Conservation (phyloP, 1,284 basidiomycete genomes). For the Coniferiporia weirii region DNA sequence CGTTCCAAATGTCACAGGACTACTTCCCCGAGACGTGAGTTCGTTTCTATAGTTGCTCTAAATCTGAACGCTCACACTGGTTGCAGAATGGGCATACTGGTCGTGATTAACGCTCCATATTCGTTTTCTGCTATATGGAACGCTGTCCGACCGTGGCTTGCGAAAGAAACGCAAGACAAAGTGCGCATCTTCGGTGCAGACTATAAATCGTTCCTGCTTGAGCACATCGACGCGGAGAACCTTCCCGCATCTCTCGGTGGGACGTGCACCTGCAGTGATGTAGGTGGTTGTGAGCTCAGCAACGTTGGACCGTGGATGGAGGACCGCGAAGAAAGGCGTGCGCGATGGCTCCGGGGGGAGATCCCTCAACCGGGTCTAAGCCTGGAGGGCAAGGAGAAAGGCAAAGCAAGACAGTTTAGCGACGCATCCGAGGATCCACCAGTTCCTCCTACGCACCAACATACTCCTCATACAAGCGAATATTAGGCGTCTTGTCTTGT, state of each 20-base stretch:
- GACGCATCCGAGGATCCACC: background rate
- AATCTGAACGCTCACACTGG: conserved; percentile 2
- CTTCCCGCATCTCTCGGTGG: conserved; percentile 41
- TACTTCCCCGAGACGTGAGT: conserved; percentile 71
- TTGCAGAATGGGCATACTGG: conserved; percentile 59
- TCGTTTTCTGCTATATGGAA: conserved; percentile 69
- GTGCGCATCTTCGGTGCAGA: conserved; percentile 57
- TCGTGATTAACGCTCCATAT: conserved; percentile 63
- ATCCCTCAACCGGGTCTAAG: conserved; percentile 5
- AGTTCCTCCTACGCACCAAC: background rate
- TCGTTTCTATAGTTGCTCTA: background rate
- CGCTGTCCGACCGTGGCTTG: conserved; percentile 61
- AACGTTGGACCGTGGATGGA: conserved; percentile 67
- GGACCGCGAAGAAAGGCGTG: conserved; percentile 48
- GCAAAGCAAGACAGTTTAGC: background rate
- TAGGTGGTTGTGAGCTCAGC: conserved; percentile 55
- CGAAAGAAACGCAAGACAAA: conserved; percentile 65
- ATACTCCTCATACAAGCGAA: background rate
- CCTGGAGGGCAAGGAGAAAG: conserved; percentile 11
- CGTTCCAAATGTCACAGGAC: conserved; percentile 70
- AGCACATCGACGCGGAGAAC: conserved; percentile 51
- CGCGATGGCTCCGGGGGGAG: conserved; percentile 25
- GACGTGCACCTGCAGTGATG: conserved; percentile 47
- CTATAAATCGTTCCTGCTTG: conserved; percentile 49
- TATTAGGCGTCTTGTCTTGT: background rate